Conservation (phyloP, 805 yeast genomes). For the Candida cerambycidarum region DNA sequence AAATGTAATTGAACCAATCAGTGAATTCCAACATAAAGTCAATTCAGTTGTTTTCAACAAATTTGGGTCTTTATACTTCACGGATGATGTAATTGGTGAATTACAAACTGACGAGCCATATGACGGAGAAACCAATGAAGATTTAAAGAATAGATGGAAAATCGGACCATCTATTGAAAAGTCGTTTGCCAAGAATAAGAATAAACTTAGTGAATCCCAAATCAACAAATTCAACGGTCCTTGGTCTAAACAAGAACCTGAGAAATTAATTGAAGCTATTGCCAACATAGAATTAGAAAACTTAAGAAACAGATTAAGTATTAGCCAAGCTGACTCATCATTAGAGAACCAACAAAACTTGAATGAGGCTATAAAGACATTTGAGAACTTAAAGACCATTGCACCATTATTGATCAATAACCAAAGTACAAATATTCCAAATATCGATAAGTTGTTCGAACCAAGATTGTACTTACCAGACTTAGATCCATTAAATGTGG, state of each 20-base stretch:
- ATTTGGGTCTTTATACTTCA: conserved; percentile 82
- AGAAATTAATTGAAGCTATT: conserved; percentile 61
- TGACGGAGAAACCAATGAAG: conserved; percentile 53
- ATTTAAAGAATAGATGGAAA: conserved; percentile 70
- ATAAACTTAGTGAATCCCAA: conserved; percentile 48
- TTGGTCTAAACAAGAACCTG: conserved; percentile 60
- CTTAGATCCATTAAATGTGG: conserved; percentile 85
- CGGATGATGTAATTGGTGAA: conserved; percentile 57
- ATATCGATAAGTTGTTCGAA: conserved; percentile 58
- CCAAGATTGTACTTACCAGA: conserved; percentile 82
- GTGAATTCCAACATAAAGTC: conserved; percentile 60
- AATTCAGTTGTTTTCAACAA: conserved; percentile 61
- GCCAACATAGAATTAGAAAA: conserved; percentile 68
- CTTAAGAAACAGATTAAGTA: conserved; percentile 51
- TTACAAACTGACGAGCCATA: conserved; percentile 49
- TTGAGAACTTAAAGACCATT: conserved; percentile 55
- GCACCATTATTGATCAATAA: conserved; percentile 61
- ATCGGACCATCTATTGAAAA: conserved; percentile 89
- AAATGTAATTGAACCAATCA: conserved; percentile 68
- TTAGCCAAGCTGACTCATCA: conserved; percentile 55
- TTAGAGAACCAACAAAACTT: conserved; percentile 44
- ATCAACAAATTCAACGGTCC: conserved; percentile 69
- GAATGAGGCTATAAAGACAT: conserved; percentile 56
- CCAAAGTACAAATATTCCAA: conserved; percentile 55
- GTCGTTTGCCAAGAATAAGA: conserved; percentile 69